phyloP scores from a whole-genome alignment of 345 rosid genomes.

The Excoecaria agallocha region DNA sequence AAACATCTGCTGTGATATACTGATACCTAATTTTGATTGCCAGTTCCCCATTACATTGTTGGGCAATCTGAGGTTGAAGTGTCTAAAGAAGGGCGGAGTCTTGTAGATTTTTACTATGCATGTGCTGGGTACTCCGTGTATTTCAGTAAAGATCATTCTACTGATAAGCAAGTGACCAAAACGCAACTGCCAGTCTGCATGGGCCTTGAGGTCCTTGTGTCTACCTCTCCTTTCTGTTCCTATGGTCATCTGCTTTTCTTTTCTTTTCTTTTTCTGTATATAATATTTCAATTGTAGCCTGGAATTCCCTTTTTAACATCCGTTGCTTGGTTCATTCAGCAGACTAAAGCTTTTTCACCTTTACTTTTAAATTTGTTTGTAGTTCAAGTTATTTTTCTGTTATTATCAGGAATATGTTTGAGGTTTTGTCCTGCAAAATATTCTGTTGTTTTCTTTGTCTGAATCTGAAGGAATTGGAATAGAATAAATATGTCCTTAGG shows the following conservation, averaged over 20 bases:
- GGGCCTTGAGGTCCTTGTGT: slow-evolving; percentile 57
- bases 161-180: slow-evolving; percentile 35
- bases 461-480: too few species aligned
- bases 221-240: not conserved
- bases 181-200: slow-evolving; percentile 53
- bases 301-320: not conserved
- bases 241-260: not conserved
- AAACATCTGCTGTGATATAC: not conserved
- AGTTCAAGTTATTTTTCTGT: not conserved
- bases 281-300: not conserved
- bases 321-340: not conserved
- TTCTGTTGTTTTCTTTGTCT: too few species aligned
- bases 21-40: slow-evolving; percentile 8
- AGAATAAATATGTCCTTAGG: not conserved
- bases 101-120: slow-evolving; percentile 52
- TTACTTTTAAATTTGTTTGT: not conserved
- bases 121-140: slow-evolving; percentile 65
- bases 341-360: not conserved
- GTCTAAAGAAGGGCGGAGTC: slow-evolving; percentile 38
- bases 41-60: slow-evolving; percentile 46
- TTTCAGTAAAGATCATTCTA: slow-evolving; percentile 35
- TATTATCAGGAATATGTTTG: not conserved
- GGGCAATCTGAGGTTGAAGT: slow-evolving; percentile 49
- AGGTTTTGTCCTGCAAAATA: too few species aligned
- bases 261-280: not conserved